Evolutionary conservation across 352 stramenopile species (phyloP).

Genomic region (Globisporangium recalcitrans): DNA sequence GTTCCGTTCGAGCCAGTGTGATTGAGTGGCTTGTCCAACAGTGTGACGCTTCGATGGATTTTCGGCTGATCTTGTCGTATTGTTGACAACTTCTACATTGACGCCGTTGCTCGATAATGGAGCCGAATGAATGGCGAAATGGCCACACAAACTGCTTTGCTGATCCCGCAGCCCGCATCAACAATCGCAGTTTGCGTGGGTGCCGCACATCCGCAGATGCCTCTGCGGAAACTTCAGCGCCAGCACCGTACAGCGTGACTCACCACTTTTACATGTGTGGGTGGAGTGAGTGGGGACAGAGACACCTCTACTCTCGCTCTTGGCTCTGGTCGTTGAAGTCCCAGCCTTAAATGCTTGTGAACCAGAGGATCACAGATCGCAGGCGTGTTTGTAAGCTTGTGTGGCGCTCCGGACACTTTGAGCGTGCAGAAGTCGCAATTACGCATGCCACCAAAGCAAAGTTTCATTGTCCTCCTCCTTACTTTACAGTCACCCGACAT

Average conservation of each 20-base stretch:
- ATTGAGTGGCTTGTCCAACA: conserved; percentile 5
- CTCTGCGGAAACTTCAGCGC: not conserved
- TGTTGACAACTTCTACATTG: conserved; percentile 3
- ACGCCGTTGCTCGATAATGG: not conserved
- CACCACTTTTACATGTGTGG: not conserved
- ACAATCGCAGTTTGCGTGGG: not conserved
- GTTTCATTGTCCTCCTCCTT: not conserved
- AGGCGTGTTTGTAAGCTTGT: not conserved
- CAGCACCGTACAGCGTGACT: not conserved
- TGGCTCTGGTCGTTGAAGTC: not conserved
- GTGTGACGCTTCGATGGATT: not conserved
- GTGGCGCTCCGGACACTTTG: not conserved
- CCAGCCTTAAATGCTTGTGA: not conserved
- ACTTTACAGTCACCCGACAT: not conserved
- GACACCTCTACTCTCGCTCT: not conserved
- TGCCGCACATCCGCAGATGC: not conserved
- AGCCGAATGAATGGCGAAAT: not conserved
- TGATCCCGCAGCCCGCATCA: not conserved
- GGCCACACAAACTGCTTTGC: not conserved
- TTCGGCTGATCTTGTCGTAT: not conserved
- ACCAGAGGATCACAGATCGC: not conserved
- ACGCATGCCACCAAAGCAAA: not conserved
- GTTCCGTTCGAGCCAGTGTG: not conserved
- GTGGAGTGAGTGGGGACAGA: not conserved
- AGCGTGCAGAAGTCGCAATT: not conserved